phyloP scores from a whole-genome alignment of 768 basidiomycete species.

The Pulveroboletus sp. region DNA sequence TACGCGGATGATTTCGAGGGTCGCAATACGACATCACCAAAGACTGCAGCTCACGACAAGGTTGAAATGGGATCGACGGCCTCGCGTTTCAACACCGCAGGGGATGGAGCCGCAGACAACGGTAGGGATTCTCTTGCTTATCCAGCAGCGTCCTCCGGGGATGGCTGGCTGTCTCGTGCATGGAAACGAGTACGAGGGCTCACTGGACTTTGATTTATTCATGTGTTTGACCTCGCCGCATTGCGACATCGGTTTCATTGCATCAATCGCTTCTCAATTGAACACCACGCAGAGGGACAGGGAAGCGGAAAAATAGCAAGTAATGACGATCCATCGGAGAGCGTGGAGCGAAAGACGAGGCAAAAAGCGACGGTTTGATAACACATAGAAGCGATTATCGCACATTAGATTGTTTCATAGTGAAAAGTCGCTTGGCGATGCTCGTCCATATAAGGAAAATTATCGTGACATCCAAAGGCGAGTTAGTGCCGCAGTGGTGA shows the following conservation, averaged over 20 bases:
- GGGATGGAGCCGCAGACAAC: constrained; percentile 38
- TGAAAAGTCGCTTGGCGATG: constrained; percentile 18
- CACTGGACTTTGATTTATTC: constrained; percentile 64
- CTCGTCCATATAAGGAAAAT: constrained; percentile 4
- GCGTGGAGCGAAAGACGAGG: constrained; percentile 43
- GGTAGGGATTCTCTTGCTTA: constrained; percentile 73
- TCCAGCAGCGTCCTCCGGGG: constrained; percentile 48
- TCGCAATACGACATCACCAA: constrained; percentile 28
- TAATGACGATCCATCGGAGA: constrained; percentile 35
- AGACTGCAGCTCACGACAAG: constrained; percentile 13
- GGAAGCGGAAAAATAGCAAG: constrained; percentile 22
- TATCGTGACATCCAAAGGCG: constrained; percentile 14
- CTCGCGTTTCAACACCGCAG: constrained; percentile 19
- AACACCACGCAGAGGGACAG: constrained; percentile 23
- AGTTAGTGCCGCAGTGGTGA: constrained; percentile 17
- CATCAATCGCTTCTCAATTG: constrained; percentile 29
- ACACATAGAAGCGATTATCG: constrained; percentile 32
- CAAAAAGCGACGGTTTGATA: constrained; percentile 46
- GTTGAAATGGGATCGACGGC: constrained; percentile 15
- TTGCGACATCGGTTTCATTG: constrained; percentile 26
- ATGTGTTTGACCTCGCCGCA: constrained; percentile 40
- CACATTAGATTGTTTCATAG: constrained; percentile 14
- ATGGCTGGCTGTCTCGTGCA: constrained; percentile 66
- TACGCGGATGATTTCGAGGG: constrained; percentile 95
- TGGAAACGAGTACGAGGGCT: constrained; percentile 67